Evolutionary conservation across 345 rosid genomes (phyloP), one percentile per base, ranked within the genome.

Genomic region (Populus ilicifolia): DNA sequence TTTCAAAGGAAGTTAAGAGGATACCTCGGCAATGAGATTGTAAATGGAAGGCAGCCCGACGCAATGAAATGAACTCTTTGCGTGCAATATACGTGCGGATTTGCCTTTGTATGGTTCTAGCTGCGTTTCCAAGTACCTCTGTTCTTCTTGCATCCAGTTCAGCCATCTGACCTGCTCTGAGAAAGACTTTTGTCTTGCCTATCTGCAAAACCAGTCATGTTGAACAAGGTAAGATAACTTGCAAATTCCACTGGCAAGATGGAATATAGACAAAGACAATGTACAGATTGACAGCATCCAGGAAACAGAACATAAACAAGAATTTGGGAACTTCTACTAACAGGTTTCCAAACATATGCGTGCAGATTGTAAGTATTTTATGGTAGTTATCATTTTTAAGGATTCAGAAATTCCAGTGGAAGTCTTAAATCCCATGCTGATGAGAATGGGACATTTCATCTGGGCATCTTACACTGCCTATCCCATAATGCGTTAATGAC

Each of bases 161-260:
- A 75, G 99, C 99, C 99, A 96, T 96, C 87, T 96, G 99, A 77
- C 99, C 99, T 75, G 99, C 99, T 86, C 99, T 90, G 27, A 96
- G 91, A 88, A 96, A 96, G 69, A 96, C 92, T 83, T 96, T 93
- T 46, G 87, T 83, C 89, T 94, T 96, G 67, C 99, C 99, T 82
- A 96, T 80, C 99, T 96, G 90, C 87, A 78, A 71, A 77, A 54
- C 33, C 78, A 83, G 73, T 78, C 65, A 78, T 67, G 64, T 83
- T 70, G 56, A 75, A 79, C 41, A 75, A 3, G 8, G 52, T 62
- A 70, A 54, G 62, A 62, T 50, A 64, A 72, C 71, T 78, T 39
- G 46, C 3, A 66, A 59, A 52, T 62, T 23, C 61, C 62, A 70
- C 46, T 17, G 35, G 66, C 67, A 27, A 70, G 75, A 65, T 16